These are phyloP conservation scores for Psilocybe cubensis DNA, from an alignment of 768 basidiomycete genomes.

Conservation along the genomic window DNA sequence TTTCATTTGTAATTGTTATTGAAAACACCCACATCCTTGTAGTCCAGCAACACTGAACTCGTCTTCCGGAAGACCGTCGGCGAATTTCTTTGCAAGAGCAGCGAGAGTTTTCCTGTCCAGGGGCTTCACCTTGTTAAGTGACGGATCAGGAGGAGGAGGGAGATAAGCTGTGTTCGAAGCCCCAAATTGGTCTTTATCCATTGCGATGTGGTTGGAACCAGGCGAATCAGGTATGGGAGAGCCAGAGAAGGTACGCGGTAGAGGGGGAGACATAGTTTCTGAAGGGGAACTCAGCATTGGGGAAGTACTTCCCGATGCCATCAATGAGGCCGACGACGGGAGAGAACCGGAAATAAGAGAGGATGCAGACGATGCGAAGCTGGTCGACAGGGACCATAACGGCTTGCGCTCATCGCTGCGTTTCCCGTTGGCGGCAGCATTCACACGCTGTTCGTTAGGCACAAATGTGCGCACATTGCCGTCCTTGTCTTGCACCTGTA, in stretches of 20 bases:
- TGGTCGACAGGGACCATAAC: slow-evolving; percentile 43
- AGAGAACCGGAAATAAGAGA: slow-evolving; percentile 33
- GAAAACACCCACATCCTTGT: slow-evolving; percentile 77
- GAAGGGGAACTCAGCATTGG: slow-evolving; percentile 8
- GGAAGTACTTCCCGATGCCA: slow-evolving; percentile 8
- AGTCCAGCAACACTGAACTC: slow-evolving; percentile 90
- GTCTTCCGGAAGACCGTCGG: slow-evolving; percentile 80
- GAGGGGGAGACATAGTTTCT: slow-evolving; percentile 16
- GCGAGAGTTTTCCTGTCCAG: slow-evolving; percentile 67
- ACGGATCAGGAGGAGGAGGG: slow-evolving; percentile 66
- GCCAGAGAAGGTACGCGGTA: slow-evolving; percentile 24
- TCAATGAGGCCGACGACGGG: slow-evolving; percentile 12
- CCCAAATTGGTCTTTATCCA: slow-evolving; percentile 49
- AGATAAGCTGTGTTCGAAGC: slow-evolving; percentile 61
- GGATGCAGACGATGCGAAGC: slow-evolving; percentile 48
- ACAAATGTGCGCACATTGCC: slow-evolving; percentile 15
- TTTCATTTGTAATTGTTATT: slow-evolving; percentile 19
- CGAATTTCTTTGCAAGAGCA: slow-evolving; percentile 75
- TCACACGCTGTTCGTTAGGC: not conserved
- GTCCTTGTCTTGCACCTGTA: slow-evolving; percentile 13
- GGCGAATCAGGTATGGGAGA: slow-evolving; percentile 13
- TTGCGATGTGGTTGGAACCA: not conserved
- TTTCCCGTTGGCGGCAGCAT: not conserved
- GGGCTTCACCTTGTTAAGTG: slow-evolving; percentile 60
- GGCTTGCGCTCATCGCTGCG: not conserved